Conservation (phyloP, 306 rosid genomes). For the Cucurbita moschata region DNA sequence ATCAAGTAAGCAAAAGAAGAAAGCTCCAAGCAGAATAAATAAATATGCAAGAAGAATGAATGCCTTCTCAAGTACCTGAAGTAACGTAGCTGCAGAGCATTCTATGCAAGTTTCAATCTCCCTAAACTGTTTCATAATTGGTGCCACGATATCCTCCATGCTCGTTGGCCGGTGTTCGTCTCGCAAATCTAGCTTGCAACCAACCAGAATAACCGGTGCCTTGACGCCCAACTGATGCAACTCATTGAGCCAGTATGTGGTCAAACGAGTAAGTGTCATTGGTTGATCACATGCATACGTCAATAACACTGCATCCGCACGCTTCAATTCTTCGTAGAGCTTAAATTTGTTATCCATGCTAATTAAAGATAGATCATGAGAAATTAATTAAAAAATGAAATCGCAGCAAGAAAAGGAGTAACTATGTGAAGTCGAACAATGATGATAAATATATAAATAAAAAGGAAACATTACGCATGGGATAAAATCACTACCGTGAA, state of each 20-base stretch:
- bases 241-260: conserved; percentile 58
- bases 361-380: conserved; percentile 4
- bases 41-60: not conserved
- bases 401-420: not conserved
- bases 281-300: conserved; percentile 77
- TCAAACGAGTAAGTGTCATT: conserved; percentile 35
- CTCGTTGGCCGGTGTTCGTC: conserved; percentile 10
- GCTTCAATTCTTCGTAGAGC: conserved; percentile 61
- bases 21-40: not conserved
- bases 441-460: too few relatives aligned
- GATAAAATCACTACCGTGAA: not conserved
- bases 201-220: conserved; percentile 32
- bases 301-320: conserved; percentile 65
- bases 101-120: conserved; percentile 40
- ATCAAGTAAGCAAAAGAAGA: not conserved
- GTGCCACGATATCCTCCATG: conserved; percentile 34
- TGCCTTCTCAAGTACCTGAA: conserved; percentile 22
- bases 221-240: conserved; percentile 50
- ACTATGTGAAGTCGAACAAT: not conserved
- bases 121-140: conserved; percentile 34
- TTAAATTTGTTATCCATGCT: conserved; percentile 55
- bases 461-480: too few relatives aligned
- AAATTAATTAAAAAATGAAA: not conserved
- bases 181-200: conserved; percentile 45
- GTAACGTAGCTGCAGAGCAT: conserved; percentile 28